A percentile compares a stretch with the other conserved stretches of the same genome.
phyloP scores from a whole-genome alignment of 345 rosid genomes.

The Mercurialis annua region DNA sequence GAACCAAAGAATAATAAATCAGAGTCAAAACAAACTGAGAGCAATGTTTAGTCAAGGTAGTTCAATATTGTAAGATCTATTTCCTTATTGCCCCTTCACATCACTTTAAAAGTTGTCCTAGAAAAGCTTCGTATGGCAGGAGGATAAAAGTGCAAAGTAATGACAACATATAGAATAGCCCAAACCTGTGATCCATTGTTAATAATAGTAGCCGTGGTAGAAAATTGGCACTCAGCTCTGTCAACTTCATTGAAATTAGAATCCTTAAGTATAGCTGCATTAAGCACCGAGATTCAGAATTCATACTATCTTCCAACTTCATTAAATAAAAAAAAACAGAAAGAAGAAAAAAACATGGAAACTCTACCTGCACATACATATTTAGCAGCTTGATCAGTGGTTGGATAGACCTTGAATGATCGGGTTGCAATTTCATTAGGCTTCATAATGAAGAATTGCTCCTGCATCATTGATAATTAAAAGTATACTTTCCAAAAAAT shows the following conservation, averaged over 20 bases:
- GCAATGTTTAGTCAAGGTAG: too few relatives aligned
- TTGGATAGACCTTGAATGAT: slow-evolving; percentile 70
- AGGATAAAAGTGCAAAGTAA: slow-evolving; percentile 2
- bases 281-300: slow-evolving; percentile 16
- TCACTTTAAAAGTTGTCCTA: background rate
- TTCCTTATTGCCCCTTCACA: background rate
- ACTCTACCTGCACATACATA: slow-evolving; percentile 64
- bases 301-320: slow-evolving; percentile 1
- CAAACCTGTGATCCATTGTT: slow-evolving; percentile 88
- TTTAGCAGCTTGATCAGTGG: slow-evolving; percentile 82
- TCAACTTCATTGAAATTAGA: slow-evolving; percentile 81
- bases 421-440: slow-evolving; percentile 54
- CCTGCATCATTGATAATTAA: slow-evolving; percentile 43
- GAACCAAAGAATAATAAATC: background rate
- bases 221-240: slow-evolving; percentile 88
- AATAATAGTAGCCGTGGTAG: slow-evolving; percentile 69
- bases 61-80: background rate
- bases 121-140: too few relatives aligned
- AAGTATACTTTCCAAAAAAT: too few relatives aligned
- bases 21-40: too few relatives aligned
- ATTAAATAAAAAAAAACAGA: slow-evolving; percentile 2
- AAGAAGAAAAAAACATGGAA: background rate
- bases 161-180: slow-evolving; percentile 1
- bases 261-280: slow-evolving; percentile 79
- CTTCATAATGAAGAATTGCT: slow-evolving; percentile 86